Percentiles rank a stretch among this genome's conserved stretches.
Evolutionary conservation across 129 eudicot genomes (phyloP).

Genomic region (Arctium lappa): DNA sequence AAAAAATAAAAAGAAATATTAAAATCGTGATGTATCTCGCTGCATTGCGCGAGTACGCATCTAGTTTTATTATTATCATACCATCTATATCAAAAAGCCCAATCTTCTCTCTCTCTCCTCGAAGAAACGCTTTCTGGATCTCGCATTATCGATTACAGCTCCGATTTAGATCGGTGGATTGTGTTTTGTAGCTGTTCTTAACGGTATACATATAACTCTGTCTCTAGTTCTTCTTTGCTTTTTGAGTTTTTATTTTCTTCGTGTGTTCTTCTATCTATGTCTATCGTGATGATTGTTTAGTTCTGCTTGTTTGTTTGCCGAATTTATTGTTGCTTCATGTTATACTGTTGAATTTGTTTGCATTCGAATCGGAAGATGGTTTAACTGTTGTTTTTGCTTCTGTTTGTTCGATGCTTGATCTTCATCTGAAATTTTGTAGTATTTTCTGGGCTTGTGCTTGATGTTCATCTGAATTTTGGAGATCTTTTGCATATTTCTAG

Average conservation of each 20-base stretch:
- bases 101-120: conserved; percentile 46
- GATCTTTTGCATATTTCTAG: conserved; percentile 4
- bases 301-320: background rate
- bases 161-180: background rate
- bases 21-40: too few species aligned
- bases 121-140: conserved; percentile 44
- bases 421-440: background rate
- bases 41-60: too few species aligned
- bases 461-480: background rate
- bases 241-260: background rate
- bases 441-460: conserved; percentile 18
- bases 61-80: too few species aligned
- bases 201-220: conserved; percentile 3
- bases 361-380: background rate
- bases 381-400: too few species aligned
- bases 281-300: conserved; percentile 5
- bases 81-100: too few species aligned
- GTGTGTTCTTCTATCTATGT: background rate
- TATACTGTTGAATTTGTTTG: background rate
- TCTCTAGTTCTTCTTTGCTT: background rate
- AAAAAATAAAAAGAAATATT: too few species aligned
- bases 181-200: conserved; percentile 5
- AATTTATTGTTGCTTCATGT: background rate
- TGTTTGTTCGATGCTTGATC: background rate
- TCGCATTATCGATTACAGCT: conserved; percentile 14